Evolutionary conservation across 2,329 filamentous ascomycete genomes (phyloP).

Genomic region (Blastomyces emzantsi): DNA sequence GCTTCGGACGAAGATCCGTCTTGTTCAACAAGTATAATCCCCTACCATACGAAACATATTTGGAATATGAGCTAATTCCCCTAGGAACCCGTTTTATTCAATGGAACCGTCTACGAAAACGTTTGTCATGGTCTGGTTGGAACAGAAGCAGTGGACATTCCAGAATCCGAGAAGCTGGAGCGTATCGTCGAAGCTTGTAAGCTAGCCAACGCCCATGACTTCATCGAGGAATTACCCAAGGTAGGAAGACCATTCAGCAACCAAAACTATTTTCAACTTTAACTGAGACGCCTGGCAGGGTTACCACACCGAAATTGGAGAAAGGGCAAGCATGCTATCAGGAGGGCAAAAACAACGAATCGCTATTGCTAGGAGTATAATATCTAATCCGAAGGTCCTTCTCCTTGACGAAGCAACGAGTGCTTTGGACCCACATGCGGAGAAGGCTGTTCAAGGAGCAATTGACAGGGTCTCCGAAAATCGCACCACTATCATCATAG

Average conservation of each 20-base stretch:
- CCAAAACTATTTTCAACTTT: neutral
- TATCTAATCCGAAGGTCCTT: constrained; percentile 75
- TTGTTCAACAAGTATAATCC: constrained; percentile 35
- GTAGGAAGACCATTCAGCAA: neutral
- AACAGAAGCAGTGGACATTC: constrained; percentile 56
- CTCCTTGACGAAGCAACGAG: constrained; percentile 84
- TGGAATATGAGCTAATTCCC: constrained; percentile 23
- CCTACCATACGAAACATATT: neutral
- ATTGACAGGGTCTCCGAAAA: constrained; percentile 69
- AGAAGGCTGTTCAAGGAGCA: constrained; percentile 77
- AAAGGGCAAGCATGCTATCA: constrained; percentile 74
- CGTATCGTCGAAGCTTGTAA: constrained; percentile 64
- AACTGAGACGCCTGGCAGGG: constrained; percentile 31
- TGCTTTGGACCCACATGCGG: constrained; percentile 75
- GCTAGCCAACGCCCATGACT: constrained; percentile 83
- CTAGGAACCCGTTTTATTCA: constrained; percentile 76
- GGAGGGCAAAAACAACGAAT: constrained; percentile 89
- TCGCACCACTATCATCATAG: constrained; percentile 79
- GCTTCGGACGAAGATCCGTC: constrained; percentile 39
- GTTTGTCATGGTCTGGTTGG: constrained; percentile 74
- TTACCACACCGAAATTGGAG: constrained; percentile 79
- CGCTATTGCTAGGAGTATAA: constrained; percentile 73
- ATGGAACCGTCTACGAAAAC: constrained; percentile 70
- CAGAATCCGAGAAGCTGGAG: constrained; percentile 54
- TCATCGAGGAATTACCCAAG: constrained; percentile 65